Evolutionary conservation across 2,329 filamentous ascomycete genomes (phyloP).

Genomic region (Alternaria arborescens): DNA sequence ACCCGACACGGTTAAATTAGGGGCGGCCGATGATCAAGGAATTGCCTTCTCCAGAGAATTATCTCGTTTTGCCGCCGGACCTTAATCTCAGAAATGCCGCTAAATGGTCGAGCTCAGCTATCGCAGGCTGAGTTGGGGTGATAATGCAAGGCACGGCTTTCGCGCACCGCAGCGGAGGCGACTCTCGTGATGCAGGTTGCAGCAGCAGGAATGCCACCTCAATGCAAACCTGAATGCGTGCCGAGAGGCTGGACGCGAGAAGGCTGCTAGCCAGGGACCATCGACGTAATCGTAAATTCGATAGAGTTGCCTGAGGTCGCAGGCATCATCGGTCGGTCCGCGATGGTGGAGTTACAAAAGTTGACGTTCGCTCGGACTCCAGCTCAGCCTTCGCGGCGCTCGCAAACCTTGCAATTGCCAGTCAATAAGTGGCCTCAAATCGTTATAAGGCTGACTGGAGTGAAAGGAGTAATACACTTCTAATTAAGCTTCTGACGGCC

Average conservation of each 20-base stretch:
- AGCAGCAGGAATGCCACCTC: constrained; percentile 28
- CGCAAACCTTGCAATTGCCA: constrained; percentile 29
- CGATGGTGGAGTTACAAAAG: constrained; percentile 18
- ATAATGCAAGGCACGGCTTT: constrained; percentile 40
- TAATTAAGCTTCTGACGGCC: constrained; percentile 25
- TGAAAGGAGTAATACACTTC: constrained; percentile 26
- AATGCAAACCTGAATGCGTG: constrained; percentile 21
- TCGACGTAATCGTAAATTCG: constrained; percentile 1
- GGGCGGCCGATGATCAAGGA: constrained; percentile 13
- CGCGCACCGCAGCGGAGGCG: constrained; percentile 40
- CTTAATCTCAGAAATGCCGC: constrained; percentile 27
- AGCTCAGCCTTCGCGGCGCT: constrained; percentile 33
- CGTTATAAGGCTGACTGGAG: constrained; percentile 43
- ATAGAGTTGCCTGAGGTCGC: constrained; percentile 7
- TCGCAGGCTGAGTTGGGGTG: constrained; percentile 25
- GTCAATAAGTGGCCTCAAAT: constrained; percentile 31
- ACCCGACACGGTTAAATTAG: constrained; percentile 33
- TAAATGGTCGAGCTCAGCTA: constrained; percentile 31
- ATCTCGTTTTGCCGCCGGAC: constrained; percentile 37
- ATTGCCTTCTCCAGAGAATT: constrained; percentile 28
- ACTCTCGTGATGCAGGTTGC: constrained; percentile 33
- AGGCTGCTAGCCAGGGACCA: constrained; percentile 4
- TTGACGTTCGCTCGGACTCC: constrained; percentile 1
- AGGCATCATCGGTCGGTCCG: constrained; percentile 21
- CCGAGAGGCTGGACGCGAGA: constrained; percentile 10